These are phyloP conservation scores for Dioszegia hungarica DNA, from an alignment of 768 basidiomycete species.

Conservation along the genomic window DNA sequence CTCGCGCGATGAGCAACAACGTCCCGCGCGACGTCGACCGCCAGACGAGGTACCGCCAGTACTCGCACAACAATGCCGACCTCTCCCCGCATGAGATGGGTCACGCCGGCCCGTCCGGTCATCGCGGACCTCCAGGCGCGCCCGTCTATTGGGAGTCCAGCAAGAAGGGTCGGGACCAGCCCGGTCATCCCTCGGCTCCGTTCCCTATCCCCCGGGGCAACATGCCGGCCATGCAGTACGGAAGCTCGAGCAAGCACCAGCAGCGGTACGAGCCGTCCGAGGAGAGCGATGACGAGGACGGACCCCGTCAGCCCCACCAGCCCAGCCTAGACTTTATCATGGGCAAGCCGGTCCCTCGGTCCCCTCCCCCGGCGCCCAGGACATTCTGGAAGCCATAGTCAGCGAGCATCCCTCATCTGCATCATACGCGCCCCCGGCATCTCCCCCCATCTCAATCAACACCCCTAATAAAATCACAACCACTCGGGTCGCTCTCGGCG, in stretches of 20 bases:
- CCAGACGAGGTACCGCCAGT: constrained; percentile 1
- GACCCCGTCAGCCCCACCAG: background rate
- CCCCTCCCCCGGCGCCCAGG: background rate
- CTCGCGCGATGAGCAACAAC: background rate
- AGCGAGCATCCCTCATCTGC: too few relatives aligned
- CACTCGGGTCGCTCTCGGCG: too few relatives aligned
- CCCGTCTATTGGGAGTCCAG: background rate
- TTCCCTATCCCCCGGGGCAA: too few relatives aligned
- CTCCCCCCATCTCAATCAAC: too few relatives aligned
- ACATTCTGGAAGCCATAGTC: background rate
- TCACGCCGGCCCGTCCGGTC: too few relatives aligned
- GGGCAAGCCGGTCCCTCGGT: background rate
- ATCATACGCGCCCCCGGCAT: too few relatives aligned
- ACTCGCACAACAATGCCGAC: constrained; percentile 3
- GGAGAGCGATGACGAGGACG: background rate
- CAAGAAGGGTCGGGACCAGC: background rate
- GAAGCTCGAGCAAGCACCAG: too few relatives aligned
- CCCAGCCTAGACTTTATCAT: constrained; percentile 4
- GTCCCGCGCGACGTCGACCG: background rate
- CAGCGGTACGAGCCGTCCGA: background rate
- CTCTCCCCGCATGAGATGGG: background rate
- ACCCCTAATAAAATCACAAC: too few relatives aligned
- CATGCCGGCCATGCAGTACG: too few relatives aligned
- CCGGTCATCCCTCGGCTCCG: background rate
- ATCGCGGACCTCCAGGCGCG: too few relatives aligned